Conservation (phyloP, 2,329 filamentous ascomycete genomes). For the Botrytis pseudocinerea region DNA sequence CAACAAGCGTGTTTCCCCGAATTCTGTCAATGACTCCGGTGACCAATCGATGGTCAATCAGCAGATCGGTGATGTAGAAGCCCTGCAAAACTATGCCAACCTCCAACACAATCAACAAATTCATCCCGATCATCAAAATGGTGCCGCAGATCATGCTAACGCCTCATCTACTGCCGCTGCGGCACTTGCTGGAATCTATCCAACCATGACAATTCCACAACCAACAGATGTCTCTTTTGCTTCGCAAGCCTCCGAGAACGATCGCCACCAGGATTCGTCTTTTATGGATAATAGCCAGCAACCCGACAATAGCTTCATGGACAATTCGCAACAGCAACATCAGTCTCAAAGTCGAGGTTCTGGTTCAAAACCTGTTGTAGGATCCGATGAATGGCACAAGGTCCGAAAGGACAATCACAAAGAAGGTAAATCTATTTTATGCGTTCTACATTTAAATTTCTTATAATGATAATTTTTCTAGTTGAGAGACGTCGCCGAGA, state of each 20-base stretch:
- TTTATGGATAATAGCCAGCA: constrained; percentile 45
- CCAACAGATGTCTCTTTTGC: constrained; percentile 55
- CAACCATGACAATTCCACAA: constrained; percentile 56
- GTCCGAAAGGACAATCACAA: constrained; percentile 97
- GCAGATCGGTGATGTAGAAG: constrained; percentile 37
- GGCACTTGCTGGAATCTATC: constrained; percentile 45
- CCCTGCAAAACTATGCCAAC: constrained; percentile 43
- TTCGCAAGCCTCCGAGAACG: constrained; percentile 46
- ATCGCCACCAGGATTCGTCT: constrained; percentile 41
- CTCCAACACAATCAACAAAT: constrained; percentile 49
- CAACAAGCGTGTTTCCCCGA: constrained; percentile 42
- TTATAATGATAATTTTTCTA: constrained; percentile 46
- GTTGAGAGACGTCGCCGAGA: constrained; percentile 95
- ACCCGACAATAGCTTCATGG: constrained; percentile 42
- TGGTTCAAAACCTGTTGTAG: constrained; percentile 77
- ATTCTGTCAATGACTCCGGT: constrained; percentile 34
- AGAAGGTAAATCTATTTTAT: constrained; percentile 66
- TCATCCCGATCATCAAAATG: constrained; percentile 52
- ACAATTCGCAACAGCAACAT: constrained; percentile 43
- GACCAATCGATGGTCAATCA: constrained; percentile 32
- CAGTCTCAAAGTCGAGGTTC: constrained; percentile 28
- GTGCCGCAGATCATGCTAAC: constrained; percentile 48
- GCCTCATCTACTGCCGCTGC: constrained; percentile 61
- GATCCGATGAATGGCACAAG: constrained; percentile 97
- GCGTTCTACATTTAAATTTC: constrained; percentile 21